Conservation (phyloP, 1,284 basidiomycete species). For the Ganoderma boninense region DNA sequence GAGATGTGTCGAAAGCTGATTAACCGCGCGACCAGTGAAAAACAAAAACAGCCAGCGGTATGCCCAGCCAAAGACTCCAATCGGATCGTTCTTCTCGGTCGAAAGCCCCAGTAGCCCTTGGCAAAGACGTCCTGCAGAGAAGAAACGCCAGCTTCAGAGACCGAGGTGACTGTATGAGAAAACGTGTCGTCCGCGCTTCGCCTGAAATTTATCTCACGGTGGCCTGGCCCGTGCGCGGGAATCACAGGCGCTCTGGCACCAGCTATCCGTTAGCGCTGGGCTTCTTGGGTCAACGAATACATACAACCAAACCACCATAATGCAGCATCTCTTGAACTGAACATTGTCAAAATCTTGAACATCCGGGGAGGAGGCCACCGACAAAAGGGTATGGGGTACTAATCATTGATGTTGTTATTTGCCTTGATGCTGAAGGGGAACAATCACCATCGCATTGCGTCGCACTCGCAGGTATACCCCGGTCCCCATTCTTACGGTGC, state of each 20-base stretch:
- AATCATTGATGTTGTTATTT: too few relatives aligned
- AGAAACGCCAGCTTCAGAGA: constrained; percentile 47
- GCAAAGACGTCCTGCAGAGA: constrained; percentile 27
- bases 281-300: too few relatives aligned
- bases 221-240: constrained; percentile 63
- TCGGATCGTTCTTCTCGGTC: constrained; percentile 46
- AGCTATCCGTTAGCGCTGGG: not conserved
- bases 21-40: constrained; percentile 64
- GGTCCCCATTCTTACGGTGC: too few relatives aligned
- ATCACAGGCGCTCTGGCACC: constrained; percentile 4
- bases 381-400: too few relatives aligned
- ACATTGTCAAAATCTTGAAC: too few relatives aligned
- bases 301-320: not conserved
- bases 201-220: constrained; percentile 24
- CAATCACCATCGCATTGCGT: too few relatives aligned
- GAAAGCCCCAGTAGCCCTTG: constrained; percentile 22
- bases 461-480: too few relatives aligned
- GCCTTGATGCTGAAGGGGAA: too few relatives aligned
- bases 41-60: constrained; percentile 60
- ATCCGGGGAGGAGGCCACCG: too few relatives aligned
- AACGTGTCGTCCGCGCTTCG: constrained; percentile 31
- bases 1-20: constrained; percentile 71
- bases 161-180: constrained; percentile 69
- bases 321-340: not conserved
- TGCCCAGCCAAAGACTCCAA: constrained; percentile 66